Base-by-base conservation (phyloP, 2,329 filamentous ascomycete species). In the Dothideomycetes sp. region DNA sequence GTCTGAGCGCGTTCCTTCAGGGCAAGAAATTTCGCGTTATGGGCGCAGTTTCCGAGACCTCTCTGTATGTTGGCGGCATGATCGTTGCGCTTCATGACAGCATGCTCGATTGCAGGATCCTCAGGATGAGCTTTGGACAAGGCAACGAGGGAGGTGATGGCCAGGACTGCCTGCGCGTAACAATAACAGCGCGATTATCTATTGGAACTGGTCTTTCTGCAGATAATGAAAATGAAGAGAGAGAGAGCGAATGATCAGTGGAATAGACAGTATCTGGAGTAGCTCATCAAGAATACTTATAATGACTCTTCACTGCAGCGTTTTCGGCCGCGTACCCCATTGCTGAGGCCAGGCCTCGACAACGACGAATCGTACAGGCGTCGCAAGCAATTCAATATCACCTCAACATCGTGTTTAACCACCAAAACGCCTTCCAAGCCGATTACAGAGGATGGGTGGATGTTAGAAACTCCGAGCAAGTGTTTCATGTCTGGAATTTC, bases 11-110 rank as follows among this genome's bases (percentile, higher is more conserved):
- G 32, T 15, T 34, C 41, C 19, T 40, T 27, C 10, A 45, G 35
- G 10, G 40, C 43, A 19, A 31, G 39, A 30, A 40, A 45, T 19
- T 36, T 35, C 9, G 43, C 40, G n/a, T 42, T 14, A 31, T 15
- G 40, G 22, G 31, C 40, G 19, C 43, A 45, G 22, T 32, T 34
- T 15, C 22, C 33, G 10, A 45, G 43, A 36, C 40, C 43, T 4
- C 43, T 36, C 37, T 45, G 42, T 19, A 45, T 40, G 35, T 43
- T 40, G 14, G 32, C 37, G 22, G 37, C 43, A 18, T 45, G 41
- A n/a, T 42, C 37, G n/a, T 36, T 11, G 17, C 38, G 37, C 19
- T 37, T 19, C n/a, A 33, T 37, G 15, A 44, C 15, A 8, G 41
- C 37, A 34, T 44, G 36, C 14, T 37, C 37, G 16, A 40, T 38